Evolutionary conservation across 1,284 basidiomycete species (phyloP).

Genomic region (Sphaerobolus stellatus): DNA sequence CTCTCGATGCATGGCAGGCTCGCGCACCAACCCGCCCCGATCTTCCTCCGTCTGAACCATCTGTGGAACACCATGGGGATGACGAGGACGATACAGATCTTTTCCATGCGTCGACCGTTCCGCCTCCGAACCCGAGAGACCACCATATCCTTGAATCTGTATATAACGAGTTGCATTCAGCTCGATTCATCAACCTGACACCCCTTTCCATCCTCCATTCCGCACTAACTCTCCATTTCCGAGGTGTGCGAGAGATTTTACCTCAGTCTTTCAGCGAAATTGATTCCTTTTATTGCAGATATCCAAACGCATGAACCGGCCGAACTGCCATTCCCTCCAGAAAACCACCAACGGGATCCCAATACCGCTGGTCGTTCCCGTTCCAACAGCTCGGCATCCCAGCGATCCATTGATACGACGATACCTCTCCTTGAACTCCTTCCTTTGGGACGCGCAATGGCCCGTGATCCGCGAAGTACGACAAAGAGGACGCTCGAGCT

Average conservation of each 20-base stretch:
- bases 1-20: not conserved
- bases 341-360: not conserved
- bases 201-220: conserved; percentile 62
- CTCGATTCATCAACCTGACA: conserved; percentile 62
- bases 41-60: not conserved
- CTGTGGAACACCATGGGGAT: conserved; percentile 3
- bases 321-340: conserved; percentile 51
- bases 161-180: conserved; percentile 65
- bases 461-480: not conserved
- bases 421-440: not conserved
- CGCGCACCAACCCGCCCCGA: not conserved
- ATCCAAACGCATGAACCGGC: conserved; percentile 62
- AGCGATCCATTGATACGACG: not conserved
- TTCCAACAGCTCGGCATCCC: not conserved
- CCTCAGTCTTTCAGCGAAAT: not conserved
- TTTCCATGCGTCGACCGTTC: conserved; percentile 34
- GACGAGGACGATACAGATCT: conserved; percentile 24
- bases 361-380: conserved; percentile 7
- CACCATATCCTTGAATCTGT: conserved; percentile 61
- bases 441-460: conserved; percentile 7
- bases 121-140: conserved; percentile 59
- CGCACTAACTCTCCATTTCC: conserved; percentile 56
- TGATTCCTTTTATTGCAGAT: conserved; percentile 37
- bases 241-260: conserved; percentile 39
- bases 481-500: too few relatives aligned